phyloP scores from a whole-genome alignment of 2,329 filamentous ascomycete species.

The Claviceps lovelessii region DNA sequence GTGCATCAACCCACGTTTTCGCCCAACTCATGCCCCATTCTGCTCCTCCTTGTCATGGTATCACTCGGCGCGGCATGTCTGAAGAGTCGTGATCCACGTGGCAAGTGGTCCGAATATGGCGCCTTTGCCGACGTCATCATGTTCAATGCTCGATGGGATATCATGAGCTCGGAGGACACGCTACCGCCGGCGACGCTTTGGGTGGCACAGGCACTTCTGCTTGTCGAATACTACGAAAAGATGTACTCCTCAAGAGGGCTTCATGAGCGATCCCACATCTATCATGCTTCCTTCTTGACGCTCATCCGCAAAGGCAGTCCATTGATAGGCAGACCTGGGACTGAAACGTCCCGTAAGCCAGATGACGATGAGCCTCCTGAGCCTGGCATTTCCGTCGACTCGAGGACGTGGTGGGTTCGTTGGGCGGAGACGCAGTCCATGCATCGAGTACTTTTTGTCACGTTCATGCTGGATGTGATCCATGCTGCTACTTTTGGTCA shows the following conservation, averaged over 20 bases:
- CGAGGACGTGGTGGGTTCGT: constrained; percentile 56
- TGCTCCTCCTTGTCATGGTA: constrained; percentile 69
- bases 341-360: constrained; percentile 59
- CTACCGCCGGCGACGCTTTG: constrained; percentile 72
- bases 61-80: constrained; percentile 71
- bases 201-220: constrained; percentile 71
- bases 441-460: constrained; percentile 70
- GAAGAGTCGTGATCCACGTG: constrained; percentile 47
- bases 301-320: constrained; percentile 73
- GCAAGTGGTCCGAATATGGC: constrained; percentile 30
- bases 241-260: constrained; percentile 71
- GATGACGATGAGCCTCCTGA: constrained; percentile 16
- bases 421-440: constrained; percentile 88
- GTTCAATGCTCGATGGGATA: constrained; percentile 63
- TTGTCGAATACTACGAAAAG: constrained; percentile 85
- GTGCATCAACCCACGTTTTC: constrained; percentile 80
- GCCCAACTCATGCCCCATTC: constrained; percentile 60
- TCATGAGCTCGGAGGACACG: constrained; percentile 70
- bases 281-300: not conserved
- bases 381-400: constrained; percentile 21
- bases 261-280: constrained; percentile 48
- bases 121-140: constrained; percentile 46
- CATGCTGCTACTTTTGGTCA: constrained; percentile 91
- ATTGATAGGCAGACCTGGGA: constrained; percentile 62
- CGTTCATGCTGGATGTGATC: constrained; percentile 78